Base-by-base conservation (phyloP, 495 filamentous ascomycete species). In the Parathielavia hyrcaniae region DNA sequence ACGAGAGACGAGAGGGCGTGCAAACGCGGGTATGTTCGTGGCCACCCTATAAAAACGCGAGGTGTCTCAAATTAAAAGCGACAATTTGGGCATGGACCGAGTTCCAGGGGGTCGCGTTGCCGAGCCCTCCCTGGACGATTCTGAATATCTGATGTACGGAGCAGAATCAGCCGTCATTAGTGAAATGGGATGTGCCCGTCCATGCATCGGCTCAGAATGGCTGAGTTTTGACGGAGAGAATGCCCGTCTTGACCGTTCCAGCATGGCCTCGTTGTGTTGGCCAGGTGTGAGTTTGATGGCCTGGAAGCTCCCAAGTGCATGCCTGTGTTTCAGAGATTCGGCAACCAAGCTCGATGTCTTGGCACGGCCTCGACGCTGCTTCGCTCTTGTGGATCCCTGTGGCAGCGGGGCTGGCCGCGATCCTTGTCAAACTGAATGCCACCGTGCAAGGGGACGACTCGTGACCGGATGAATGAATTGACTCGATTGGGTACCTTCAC, bases 11-110 rank as follows among this genome's bases (percentile, higher is more conserved):
- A 47, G 17, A 47, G 17, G 43, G 38, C 38, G 47, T 50, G 22
- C n/a, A 44, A n/a, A 58, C 57, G 50, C 57, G 57, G 23, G 48
- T 41, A 50, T 44, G 26, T 20, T 34, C 34, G 59, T 64, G 61
- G 67, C 58, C 64, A 65, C 64, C 55, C 56, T 61, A 59, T 48
- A 58, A 61, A 61, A 61, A 60, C 45, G 61, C 59, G 50, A 53
- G 59, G 38, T 66, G 64, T 58, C 54, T 64, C 65, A 61, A 69
- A 69, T 69, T 65, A 65, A 50, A 50, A 62, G 53, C 53, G 48
- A 55, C 57, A 59, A 62, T 67, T 59, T 44, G 36, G 65, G 67
- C 53, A 65, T 57, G 64, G 61, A 17, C 23, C 53, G 50, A 47
- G 55, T 35, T 51, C 62, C 58, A 62, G 67, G 59, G 66, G 55